phyloP scores from a whole-genome alignment of 306 rosid genomes.

The Cicer bijugum region DNA sequence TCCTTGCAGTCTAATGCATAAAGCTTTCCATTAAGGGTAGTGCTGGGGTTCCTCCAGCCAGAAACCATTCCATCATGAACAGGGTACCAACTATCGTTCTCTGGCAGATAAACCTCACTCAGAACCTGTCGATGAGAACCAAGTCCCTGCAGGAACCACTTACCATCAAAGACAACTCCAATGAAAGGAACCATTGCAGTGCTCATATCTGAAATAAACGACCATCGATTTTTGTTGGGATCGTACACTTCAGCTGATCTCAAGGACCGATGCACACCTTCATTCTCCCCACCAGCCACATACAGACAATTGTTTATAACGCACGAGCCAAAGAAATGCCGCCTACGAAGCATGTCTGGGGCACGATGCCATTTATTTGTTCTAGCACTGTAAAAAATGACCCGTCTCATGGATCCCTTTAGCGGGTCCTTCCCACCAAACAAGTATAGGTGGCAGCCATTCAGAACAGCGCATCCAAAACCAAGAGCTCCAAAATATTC shows the following conservation, averaged over 20 bases:
- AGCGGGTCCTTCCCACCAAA: constrained; percentile 87
- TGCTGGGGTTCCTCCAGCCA: constrained; percentile 85
- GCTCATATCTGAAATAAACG: constrained; percentile 81
- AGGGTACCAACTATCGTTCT: constrained; percentile 70
- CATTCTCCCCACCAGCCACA: constrained; percentile 90
- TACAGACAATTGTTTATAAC: constrained; percentile 85
- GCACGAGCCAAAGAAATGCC: constrained; percentile 82
- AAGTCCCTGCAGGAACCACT: constrained; percentile 85
- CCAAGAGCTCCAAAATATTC: constrained; percentile 91
- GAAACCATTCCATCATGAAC: constrained; percentile 79
- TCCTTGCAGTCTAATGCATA: constrained; percentile 86
- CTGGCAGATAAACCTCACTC: constrained; percentile 82
- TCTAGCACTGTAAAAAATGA: constrained; percentile 76
- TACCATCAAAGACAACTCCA: constrained; percentile 80
- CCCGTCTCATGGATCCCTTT: constrained; percentile 89
- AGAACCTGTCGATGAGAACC: constrained; percentile 82
- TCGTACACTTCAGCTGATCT: constrained; percentile 86
- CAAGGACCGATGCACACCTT: constrained; percentile 72
- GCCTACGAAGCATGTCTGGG: constrained; percentile 88
- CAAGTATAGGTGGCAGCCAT: constrained; percentile 84
- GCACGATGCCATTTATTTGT: constrained; percentile 95
- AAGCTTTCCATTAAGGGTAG: constrained; percentile 72
- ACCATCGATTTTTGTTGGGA: constrained; percentile 87
- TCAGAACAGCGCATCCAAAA: constrained; percentile 90
- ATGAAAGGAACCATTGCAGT: constrained; percentile 90